phyloP scores from a whole-genome alignment of 1,284 basidiomycete species.

The Jaminaea rosea region DNA sequence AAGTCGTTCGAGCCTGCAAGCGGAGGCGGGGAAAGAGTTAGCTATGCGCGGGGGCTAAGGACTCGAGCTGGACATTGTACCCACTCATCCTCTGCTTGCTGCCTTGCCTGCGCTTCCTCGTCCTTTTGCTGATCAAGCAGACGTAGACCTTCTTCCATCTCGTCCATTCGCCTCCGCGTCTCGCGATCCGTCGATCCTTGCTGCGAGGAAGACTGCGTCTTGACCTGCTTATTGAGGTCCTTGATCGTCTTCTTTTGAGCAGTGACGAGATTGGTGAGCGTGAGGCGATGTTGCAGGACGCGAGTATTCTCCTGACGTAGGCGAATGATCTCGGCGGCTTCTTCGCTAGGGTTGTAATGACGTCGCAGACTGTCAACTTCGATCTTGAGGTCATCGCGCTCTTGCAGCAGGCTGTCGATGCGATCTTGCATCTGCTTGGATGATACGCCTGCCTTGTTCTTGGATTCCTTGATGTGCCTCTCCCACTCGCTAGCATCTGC shows the following conservation, averaged over 20 bases:
- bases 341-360: conserved; percentile 34
- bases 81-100: background rate
- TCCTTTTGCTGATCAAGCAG: background rate
- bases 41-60: too few species aligned
- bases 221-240: conserved; percentile 38
- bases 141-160: background rate
- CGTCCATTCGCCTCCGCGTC: background rate
- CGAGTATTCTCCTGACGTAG: conserved; percentile 23
- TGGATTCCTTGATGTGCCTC: background rate
- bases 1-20: too few species aligned
- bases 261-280: background rate
- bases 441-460: background rate
- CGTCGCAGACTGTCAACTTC: conserved; percentile 41
- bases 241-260: conserved; percentile 23
- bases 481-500: background rate
- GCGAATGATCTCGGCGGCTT: conserved; percentile 33
- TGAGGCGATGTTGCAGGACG: background rate
- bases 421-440: background rate
- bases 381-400: conserved; percentile 43
- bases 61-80: too few species aligned
- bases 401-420: conserved; percentile 39
- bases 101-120: background rate
- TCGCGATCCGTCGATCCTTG: conserved; percentile 5
- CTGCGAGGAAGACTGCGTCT: conserved; percentile 32
- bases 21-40: too few species aligned